A percentile compares a stretch with the other conserved stretches of the same genome.
These are phyloP conservation scores for Brettanomyces anomalus DNA, from an alignment of 805 yeast genomes.

Conservation along the genomic window DNA sequence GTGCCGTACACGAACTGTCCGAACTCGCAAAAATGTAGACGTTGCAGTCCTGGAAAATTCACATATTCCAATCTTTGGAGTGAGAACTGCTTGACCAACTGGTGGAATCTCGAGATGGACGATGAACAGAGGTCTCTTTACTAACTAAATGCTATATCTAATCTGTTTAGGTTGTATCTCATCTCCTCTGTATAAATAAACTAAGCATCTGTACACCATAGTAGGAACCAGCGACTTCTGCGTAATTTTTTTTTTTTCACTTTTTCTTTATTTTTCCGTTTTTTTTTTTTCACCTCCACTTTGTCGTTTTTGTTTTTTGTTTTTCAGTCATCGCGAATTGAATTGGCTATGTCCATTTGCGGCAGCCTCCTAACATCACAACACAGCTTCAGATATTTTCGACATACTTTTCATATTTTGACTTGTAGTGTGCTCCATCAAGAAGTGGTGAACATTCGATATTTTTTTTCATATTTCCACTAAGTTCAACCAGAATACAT, in stretches of 20 bases:
- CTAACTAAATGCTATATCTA: neutral
- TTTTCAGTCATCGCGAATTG: neutral
- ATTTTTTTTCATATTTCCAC: too few species aligned
- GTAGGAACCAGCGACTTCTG: neutral
- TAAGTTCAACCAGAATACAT: neutral
- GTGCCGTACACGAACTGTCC: conserved; percentile 76
- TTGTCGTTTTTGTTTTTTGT: neutral
- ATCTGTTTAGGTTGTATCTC: too few species aligned
- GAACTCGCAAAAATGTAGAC: conserved; percentile 34
- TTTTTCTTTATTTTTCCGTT: too few species aligned
- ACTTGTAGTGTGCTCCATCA: too few species aligned
- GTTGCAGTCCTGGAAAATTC: conserved; percentile 49
- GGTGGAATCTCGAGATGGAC: conserved; percentile 44
- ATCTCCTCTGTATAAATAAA: too few species aligned
- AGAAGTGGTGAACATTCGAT: too few species aligned
- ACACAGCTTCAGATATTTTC: too few species aligned
- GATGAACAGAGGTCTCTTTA: conserved; percentile 17
- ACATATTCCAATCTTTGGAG: conserved; percentile 43
- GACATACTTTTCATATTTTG: too few species aligned
- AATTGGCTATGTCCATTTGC: neutral
- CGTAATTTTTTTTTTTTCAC: neutral
- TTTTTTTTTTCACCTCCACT: neutral
- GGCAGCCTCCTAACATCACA: too few species aligned
- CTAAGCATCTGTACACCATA: too few species aligned
- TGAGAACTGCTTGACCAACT: conserved; percentile 69